Evolutionary conservation across 306 rosid genomes (phyloP).

Genomic region (Castanopsis chinensis): DNA sequence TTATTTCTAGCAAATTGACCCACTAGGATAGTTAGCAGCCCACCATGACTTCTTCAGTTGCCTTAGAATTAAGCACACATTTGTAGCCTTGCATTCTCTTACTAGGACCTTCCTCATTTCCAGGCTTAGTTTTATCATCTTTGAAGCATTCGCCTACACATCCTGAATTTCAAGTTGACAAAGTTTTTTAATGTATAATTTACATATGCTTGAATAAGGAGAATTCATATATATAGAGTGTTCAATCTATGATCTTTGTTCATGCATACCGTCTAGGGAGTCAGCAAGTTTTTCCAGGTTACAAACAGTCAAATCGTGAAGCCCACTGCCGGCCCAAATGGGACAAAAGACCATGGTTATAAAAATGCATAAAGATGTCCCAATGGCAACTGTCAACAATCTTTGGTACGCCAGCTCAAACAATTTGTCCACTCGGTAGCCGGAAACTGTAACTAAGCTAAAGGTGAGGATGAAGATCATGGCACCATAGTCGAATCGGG

Average conservation of each 20-base stretch:
- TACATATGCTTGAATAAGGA: too few species aligned
- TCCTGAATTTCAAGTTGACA: constrained; percentile 19
- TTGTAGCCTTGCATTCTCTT: constrained; percentile 28
- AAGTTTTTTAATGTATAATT: neutral
- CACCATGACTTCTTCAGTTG: constrained; percentile 45
- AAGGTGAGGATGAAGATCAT: constrained; percentile 7
- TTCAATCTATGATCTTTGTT: too few species aligned
- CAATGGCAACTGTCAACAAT: neutral
- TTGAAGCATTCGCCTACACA: constrained; percentile 31
- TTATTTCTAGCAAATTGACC: neutral
- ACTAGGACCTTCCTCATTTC: constrained; percentile 1
- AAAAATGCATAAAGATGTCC: neutral
- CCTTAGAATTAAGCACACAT: constrained; percentile 37
- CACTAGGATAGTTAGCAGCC: neutral
- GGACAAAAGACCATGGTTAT: neutral
- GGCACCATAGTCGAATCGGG: neutral
- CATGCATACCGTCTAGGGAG: neutral
- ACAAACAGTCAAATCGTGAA: neutral
- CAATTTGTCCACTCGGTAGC: neutral
- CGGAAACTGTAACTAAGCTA: neutral
- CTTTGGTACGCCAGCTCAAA: neutral
- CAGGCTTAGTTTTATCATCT: neutral
- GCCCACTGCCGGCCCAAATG: neutral
- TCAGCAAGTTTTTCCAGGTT: constrained; percentile 1
- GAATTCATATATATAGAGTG: too few species aligned